phyloP scores from a whole-genome alignment of 352 stramenopile species.

The Pythium dissotocum region DNA sequence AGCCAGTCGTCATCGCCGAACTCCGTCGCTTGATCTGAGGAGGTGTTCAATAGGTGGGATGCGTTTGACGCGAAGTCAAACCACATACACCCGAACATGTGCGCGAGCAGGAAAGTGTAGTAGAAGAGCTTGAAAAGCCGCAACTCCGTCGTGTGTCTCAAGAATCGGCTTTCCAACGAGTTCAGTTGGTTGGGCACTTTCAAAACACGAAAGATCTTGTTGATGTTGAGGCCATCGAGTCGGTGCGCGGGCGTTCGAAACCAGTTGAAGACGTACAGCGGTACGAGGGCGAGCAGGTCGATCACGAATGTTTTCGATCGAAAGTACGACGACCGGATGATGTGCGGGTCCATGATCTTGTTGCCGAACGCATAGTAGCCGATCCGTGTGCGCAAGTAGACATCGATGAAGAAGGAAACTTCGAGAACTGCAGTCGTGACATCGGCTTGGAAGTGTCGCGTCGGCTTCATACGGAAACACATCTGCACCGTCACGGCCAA shows the following conservation, averaged over 20 bases:
- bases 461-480: slow-evolving; percentile 37
- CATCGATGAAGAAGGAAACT: slow-evolving; percentile 42
- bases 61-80: slow-evolving; percentile 53
- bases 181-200: slow-evolving; percentile 49
- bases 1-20: slow-evolving; percentile 53
- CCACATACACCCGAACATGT: slow-evolving; percentile 55
- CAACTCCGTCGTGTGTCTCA: slow-evolving; percentile 45
- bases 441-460: slow-evolving; percentile 29
- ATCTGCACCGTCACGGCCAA: slow-evolving; percentile 42
- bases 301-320: slow-evolving; percentile 39
- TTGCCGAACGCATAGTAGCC: slow-evolving; percentile 56
- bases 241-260: slow-evolving; percentile 11
- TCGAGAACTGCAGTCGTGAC: slow-evolving; percentile 38
- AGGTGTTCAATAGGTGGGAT: slow-evolving; percentile 30
- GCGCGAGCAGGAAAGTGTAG: slow-evolving; percentile 51
- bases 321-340: slow-evolving; percentile 42
- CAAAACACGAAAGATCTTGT: slow-evolving; percentile 48
- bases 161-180: slow-evolving; percentile 44
- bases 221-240: slow-evolving; percentile 50
- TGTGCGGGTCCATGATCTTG: slow-evolving; percentile 44
- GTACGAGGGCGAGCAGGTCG: slow-evolving; percentile 41
- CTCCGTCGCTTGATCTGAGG: slow-evolving; percentile 12
- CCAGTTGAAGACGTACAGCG: slow-evolving; percentile 48
- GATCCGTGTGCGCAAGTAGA: slow-evolving; percentile 43
- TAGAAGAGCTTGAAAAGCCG: slow-evolving; percentile 58